These are phyloP conservation scores for Penicillium steckii DNA, from an alignment of 495 filamentous ascomycete genomes.

Conservation along the genomic window DNA sequence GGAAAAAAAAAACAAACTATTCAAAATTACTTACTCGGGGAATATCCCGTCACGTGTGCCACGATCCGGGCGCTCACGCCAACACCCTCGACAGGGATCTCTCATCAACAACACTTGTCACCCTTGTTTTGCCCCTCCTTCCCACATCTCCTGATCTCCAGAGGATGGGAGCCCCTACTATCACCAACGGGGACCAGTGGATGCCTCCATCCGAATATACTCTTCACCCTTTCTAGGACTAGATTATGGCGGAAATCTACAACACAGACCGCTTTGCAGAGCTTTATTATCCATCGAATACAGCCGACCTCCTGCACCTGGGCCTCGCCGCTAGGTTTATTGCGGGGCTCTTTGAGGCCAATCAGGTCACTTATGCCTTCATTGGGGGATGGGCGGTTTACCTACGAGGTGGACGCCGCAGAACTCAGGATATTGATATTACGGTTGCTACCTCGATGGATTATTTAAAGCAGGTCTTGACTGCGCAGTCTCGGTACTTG, in stretches of 20 bases:
- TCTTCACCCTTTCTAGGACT: not conserved
- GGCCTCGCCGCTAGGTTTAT: conserved; percentile 22
- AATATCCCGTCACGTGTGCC: not conserved
- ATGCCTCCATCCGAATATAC: not conserved
- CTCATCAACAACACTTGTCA: not conserved
- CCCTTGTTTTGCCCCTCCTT: not conserved
- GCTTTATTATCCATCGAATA: conserved; percentile 25
- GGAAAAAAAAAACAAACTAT: too few species aligned
- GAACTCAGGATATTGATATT: conserved; percentile 23
- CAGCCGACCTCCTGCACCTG: conserved; percentile 21
- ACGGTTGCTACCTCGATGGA: conserved; percentile 20
- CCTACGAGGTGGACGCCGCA: conserved; percentile 17
- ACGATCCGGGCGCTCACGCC: conserved; percentile 2
- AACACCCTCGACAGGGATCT: conserved; percentile 10
- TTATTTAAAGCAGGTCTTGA: conserved; percentile 20
- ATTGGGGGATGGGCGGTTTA: conserved; percentile 25
- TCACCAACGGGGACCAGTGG: conserved; percentile 5
- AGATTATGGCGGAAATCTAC: conserved; percentile 26
- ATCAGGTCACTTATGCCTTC: conserved; percentile 22
- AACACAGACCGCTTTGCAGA: conserved; percentile 25
- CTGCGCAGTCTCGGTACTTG: conserved; percentile 19
- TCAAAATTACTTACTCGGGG: not conserved
- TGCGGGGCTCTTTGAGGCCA: conserved; percentile 18
- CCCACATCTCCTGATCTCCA: conserved; percentile 1
- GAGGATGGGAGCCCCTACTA: conserved; percentile 7